Conservation (phyloP, 179 eudicot genomes). For the Beta lomatogona region DNA sequence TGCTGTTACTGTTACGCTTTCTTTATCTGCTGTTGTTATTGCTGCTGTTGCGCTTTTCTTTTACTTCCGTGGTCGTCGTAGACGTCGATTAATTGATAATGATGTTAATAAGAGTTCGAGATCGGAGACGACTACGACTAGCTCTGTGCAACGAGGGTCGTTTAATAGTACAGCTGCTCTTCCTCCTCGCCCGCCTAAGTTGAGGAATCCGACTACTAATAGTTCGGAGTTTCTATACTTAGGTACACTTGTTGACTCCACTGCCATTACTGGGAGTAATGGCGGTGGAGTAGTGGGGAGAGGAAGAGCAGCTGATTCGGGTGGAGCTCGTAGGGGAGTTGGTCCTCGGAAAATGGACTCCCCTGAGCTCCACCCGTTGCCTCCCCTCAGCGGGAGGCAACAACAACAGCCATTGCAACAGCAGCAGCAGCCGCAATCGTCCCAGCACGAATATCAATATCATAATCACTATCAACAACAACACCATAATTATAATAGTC, state of each 20-base stretch:
- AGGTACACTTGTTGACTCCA: constrained; percentile 66
- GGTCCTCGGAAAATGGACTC: constrained; percentile 58
- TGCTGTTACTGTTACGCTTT: constrained; percentile 50
- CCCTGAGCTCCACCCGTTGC: constrained; percentile 93
- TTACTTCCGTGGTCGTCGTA: constrained; percentile 50
- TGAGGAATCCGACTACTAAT: constrained; percentile 47
- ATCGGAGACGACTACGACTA: constrained; percentile 40
- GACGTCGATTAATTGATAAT: background rate
- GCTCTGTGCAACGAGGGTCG: constrained; percentile 7
- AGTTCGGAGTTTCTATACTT: constrained; percentile 89
- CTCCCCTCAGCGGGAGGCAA: constrained; percentile 62
- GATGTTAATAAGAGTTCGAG: background rate
- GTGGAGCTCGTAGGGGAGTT: constrained; percentile 12
- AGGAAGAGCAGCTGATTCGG: constrained; percentile 8
- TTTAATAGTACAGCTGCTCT: constrained; percentile 32
- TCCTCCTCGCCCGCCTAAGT: constrained; percentile 42
- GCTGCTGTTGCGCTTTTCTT: constrained; percentile 55
- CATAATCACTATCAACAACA: constrained; percentile 5
- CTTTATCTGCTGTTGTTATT: constrained; percentile 48
- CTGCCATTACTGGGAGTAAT: constrained; percentile 23
- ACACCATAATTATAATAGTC: constrained; percentile 11
- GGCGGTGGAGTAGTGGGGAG: background rate
- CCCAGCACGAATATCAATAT: too few species aligned
- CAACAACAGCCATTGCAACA: constrained; percentile 13
- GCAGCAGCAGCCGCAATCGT: background rate